Percentiles rank a stretch among this genome's conserved stretches.
Evolutionary conservation across 768 basidiomycete genomes (phyloP).

Genomic region (Lactarius indigo): DNA sequence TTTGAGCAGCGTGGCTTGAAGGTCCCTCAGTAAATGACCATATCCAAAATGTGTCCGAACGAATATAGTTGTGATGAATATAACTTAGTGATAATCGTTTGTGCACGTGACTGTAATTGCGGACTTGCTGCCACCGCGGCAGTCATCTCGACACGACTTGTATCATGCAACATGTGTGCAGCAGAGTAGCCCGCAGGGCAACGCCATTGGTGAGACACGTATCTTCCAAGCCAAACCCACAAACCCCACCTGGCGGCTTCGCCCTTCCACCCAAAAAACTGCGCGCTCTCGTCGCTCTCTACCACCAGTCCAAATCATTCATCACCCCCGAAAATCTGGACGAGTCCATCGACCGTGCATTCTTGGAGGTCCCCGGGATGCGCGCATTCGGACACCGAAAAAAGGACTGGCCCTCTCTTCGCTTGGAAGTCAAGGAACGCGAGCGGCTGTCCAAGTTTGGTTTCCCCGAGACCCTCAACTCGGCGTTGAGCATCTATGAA

Average conservation of each 20-base stretch:
- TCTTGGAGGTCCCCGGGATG: slow-evolving; percentile 30
- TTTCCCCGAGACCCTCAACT: slow-evolving; percentile 17
- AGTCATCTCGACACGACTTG: background rate
- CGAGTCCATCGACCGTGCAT: slow-evolving; percentile 60
- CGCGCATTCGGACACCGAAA: slow-evolving; percentile 9
- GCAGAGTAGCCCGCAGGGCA: background rate
- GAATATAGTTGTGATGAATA: no score
- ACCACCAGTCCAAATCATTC: slow-evolving; percentile 71
- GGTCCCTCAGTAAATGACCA: slow-evolving; percentile 43
- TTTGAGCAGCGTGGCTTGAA: slow-evolving; percentile 60
- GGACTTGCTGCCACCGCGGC: background rate
- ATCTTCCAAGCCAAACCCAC: slow-evolving; percentile 22
- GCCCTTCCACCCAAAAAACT: slow-evolving; percentile 53
- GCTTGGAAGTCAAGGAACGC: slow-evolving; percentile 24
- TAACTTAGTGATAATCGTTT: no score
- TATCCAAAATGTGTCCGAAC: background rate
- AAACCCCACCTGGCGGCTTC: slow-evolving; percentile 17
- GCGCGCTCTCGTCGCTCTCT: slow-evolving; percentile 72
- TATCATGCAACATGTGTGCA: slow-evolving; percentile 13
- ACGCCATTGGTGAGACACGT: slow-evolving; percentile 18
- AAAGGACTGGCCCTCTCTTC: slow-evolving; percentile 23
- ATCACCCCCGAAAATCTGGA: slow-evolving; percentile 69
- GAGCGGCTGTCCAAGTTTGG: slow-evolving; percentile 17
- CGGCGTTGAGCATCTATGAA: background rate
- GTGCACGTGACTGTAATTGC: background rate